Base-by-base conservation (phyloP, 352 stramenopile species). In the Albugo laibachii region DNA sequence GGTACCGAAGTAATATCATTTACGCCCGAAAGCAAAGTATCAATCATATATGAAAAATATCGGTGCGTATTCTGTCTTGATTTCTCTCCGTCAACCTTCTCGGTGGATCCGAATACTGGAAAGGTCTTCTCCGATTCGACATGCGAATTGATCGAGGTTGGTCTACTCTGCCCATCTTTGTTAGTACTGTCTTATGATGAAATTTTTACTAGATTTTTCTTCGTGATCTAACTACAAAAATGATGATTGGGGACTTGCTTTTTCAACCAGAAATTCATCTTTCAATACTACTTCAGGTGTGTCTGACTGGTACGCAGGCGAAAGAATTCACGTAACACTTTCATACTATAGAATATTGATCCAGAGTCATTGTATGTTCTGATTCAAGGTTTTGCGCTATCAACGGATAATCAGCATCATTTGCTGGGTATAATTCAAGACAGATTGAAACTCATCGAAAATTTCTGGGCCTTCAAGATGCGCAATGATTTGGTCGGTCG, bases 41-140 rank as follows among this genome's bases (percentile, higher is more conserved):
- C 48, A n/a, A 58, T 76, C 36, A 55, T 87, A 21, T 91, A 86
- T 57, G 56, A 63, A 14, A 69, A 71, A 39, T 93, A 91, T 43
- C 75, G 77, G 45, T 85, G 77, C 38, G 75, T 85, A 5, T 49
- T 93, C 31, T 91, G 73, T 56, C 63, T 93, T 15, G 80, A 93
- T 50, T 74, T 72, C 20, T 91, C 75, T 31, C 80, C 77, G 13
- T 93, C 77, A 27, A 75, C 76, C 18, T 56, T 86, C 18, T 82
- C 80, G 20, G 89, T 93, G 44, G 80, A 93, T 47, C 60, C 76
- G 13, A 50, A 56, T 0, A 79, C 71, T 0, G 80, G 78, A 11
- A 66, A 65, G 2, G 57, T 91, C 14, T 89, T 91, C 54, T 54
- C 91, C 15, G 78, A 89, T 37, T 55, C 87, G 54, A 54, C 86